Evolutionary conservation across 805 yeast genomes (phyloP), one percentile per base, ranked within the genome.

Genomic region (Candida khao-thaluensis): DNA sequence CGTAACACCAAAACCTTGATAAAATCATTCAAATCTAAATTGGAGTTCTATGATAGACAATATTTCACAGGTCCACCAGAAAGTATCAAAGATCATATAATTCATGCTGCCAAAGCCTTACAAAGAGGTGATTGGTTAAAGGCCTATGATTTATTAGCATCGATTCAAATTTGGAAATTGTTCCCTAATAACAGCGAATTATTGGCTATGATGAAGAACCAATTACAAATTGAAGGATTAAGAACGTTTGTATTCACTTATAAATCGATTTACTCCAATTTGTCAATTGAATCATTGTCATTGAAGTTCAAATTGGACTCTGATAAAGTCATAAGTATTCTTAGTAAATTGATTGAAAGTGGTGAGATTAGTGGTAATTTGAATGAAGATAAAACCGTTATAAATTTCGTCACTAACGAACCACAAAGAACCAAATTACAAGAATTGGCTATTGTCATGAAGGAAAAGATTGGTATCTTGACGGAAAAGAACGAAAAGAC

Each of bases 1-100:
- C 69, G 71, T 56, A 30, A 29, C n/a, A 15, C 17, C 8, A 75
- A 63, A 47, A 60, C 68, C 40, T 69, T 80, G 44, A 74, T 85
- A 54, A 90, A 87, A 67, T 86, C 95, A 20, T 89, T 93, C 73
- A 83, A 91, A 66, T 81, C 95, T 60, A 79, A 85, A 62, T 76
- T 93, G 51, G 98, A 93, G 61, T 85, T 83, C 71, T 89, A 86
- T 58, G 96, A 90, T 60, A 84, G 91, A 66, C 96, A 90, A 64
- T 84, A 84, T 42, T 93, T 91, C 74, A 87, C 88, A 47, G 99
- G 98, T 30, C 99, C 99, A 34, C 96, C 98, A 39, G 99, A 93
- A 69, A 87, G 90, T 62, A 85, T 95, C 32, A 83, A 95, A 56
- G 99, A 93, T 63, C 86, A 79, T 65, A 82, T 93, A 52, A 82